These are phyloP conservation scores for Penicillium canariense DNA, from an alignment of 495 filamentous ascomycete species.

Conservation along the genomic window DNA sequence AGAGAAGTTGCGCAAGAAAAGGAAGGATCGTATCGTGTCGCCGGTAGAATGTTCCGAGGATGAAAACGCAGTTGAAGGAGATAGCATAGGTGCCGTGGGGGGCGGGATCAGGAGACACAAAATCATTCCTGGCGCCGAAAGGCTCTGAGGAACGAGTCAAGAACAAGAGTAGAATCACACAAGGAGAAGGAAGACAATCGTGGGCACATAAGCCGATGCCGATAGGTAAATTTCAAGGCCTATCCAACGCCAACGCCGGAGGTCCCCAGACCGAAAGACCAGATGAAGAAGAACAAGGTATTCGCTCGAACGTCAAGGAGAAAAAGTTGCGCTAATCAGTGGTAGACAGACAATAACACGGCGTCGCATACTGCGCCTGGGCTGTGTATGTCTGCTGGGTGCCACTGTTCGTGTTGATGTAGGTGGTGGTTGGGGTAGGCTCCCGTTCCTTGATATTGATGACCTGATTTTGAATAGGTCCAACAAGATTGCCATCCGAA, in stretches of 20 bases:
- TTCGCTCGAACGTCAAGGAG: slow-evolving; percentile 18
- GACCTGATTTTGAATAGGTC: slow-evolving; percentile 44
- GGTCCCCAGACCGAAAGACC: slow-evolving; percentile 16
- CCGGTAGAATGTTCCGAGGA: not conserved
- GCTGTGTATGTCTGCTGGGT: slow-evolving; percentile 40
- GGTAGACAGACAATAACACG: slow-evolving; percentile 45
- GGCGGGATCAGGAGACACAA: slow-evolving; percentile 2
- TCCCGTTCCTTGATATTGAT: slow-evolving; percentile 61
- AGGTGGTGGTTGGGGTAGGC: slow-evolving; percentile 43
- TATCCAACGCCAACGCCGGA: slow-evolving; percentile 28
- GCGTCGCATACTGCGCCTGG: slow-evolving; percentile 36
- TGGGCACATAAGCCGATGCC: slow-evolving; percentile 29
- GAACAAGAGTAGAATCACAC: slow-evolving; percentile 21
- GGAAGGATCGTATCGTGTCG: slow-evolving; percentile 16
- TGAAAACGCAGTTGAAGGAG: not conserved
- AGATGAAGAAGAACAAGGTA: slow-evolving; percentile 22
- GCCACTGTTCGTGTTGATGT: slow-evolving; percentile 22
- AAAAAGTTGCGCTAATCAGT: slow-evolving; percentile 30
- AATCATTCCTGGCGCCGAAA: slow-evolving; percentile 7
- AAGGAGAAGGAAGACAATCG: slow-evolving; percentile 21
- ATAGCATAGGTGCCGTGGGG: too few species aligned
- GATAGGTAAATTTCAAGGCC: slow-evolving; percentile 6
- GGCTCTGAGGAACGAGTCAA: slow-evolving; percentile 1
- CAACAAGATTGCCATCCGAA: slow-evolving; percentile 41
- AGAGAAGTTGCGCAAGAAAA: slow-evolving; percentile 6